A percentile compares a stretch with the other conserved stretches of the same genome.
phyloP scores from a whole-genome alignment of 495 filamentous ascomycete species.

The Choiromyces venosus region DNA sequence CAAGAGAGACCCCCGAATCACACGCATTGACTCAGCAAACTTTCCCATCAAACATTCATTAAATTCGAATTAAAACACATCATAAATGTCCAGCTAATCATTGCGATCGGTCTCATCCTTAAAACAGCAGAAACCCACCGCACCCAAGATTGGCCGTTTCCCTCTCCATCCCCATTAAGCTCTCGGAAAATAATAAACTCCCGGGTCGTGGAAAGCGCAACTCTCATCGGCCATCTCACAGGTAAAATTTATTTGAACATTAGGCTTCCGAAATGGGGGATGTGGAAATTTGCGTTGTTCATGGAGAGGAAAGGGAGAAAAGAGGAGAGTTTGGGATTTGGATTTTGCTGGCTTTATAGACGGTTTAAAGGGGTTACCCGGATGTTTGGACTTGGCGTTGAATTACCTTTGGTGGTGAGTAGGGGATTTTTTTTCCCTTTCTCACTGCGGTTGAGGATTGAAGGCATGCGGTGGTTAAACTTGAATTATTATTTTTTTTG shows the following conservation, averaged over 20 bases:
- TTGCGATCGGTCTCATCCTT: constrained; percentile 59
- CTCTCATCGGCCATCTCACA: constrained; percentile 50
- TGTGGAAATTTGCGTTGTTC: constrained; percentile 65
- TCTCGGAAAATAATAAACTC: constrained; percentile 51
- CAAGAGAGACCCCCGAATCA: neutral
- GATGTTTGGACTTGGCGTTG: neutral
- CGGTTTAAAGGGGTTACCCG: neutral
- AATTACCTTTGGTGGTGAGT: neutral
- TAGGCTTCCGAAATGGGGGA: constrained; percentile 17
- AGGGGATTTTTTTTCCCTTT: neutral
- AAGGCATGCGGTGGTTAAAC: neutral
- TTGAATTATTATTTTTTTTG: neutral
- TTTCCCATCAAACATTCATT: neutral
- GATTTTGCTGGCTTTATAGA: neutral
- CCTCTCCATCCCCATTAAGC: constrained; percentile 55
- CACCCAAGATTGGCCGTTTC: constrained; percentile 63
- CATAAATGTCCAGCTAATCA: constrained; percentile 60
- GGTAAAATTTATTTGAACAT: constrained; percentile 48
- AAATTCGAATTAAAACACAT: neutral
- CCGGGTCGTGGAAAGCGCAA: constrained; percentile 53
- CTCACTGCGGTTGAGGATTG: neutral
- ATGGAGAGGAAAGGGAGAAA: constrained; percentile 50
- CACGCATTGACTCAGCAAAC: neutral
- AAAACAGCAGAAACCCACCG: constrained; percentile 49
- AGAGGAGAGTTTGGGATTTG: constrained; percentile 1